phyloP scores from a whole-genome alignment of 768 basidiomycete genomes.

The Neoboletus brunneissimus region DNA sequence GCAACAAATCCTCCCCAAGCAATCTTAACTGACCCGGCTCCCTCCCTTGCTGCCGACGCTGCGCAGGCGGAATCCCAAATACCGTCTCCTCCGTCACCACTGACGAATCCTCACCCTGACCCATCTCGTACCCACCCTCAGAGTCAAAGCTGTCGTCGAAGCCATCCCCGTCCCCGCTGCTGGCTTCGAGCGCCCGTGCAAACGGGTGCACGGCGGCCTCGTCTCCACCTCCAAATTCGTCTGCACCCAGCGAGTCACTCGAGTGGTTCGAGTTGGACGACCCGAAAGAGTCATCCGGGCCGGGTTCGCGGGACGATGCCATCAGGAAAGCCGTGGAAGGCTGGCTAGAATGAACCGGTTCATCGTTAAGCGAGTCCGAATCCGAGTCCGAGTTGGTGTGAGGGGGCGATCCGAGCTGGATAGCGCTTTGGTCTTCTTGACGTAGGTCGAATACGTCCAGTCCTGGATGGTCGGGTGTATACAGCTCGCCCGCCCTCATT shows the following conservation, averaged over 20 bases:
- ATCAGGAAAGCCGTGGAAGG: conserved; percentile 73
- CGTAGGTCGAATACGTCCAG: conserved; percentile 25
- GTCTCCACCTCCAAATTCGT: conserved; percentile 35
- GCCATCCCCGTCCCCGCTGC: conserved; percentile 37
- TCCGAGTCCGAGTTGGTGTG: conserved; percentile 12
- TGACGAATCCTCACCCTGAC: conserved; percentile 12
- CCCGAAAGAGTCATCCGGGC: conserved; percentile 35
- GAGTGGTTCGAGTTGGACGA: conserved; percentile 60
- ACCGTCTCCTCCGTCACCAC: conserved; percentile 59
- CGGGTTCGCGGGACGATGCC: conserved; percentile 41
- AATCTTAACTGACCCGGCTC: conserved; percentile 43
- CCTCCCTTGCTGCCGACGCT: conserved; percentile 33
- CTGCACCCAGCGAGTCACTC: conserved; percentile 52
- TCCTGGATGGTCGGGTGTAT: conserved; percentile 26
- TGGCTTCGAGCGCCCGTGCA: conserved; percentile 36
- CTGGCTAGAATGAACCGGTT: conserved; percentile 55
- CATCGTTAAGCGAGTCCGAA: conserved; percentile 57
- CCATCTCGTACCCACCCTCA: conserved; percentile 34
- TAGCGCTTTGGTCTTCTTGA: conserved; percentile 23
- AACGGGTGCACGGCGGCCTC: conserved; percentile 59
- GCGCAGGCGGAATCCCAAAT: conserved; percentile 64
- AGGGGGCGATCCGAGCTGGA: conserved; percentile 11
- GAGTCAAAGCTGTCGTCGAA: conserved; percentile 56
- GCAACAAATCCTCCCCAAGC: conserved; percentile 59
- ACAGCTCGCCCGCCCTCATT: conserved; percentile 2